Evolutionary conservation across 176 grass and related monocot genomes (phyloP).

Genomic region (Chrysopogon serrulatus): DNA sequence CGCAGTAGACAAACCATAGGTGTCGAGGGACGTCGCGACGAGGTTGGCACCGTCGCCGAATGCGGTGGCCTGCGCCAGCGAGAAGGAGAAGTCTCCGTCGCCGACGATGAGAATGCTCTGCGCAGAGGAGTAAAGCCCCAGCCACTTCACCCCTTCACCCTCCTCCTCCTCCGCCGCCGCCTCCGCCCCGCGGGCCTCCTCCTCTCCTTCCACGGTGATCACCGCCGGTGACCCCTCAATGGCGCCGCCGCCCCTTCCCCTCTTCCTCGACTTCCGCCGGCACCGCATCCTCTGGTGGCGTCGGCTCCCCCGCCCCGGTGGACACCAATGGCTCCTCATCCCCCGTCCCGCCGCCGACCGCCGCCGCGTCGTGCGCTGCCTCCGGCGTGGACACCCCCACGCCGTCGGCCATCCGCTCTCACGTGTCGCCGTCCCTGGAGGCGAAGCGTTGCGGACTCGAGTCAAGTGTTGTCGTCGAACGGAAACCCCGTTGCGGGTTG

Average conservation of each 20-base stretch:
- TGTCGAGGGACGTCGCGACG: constrained; percentile 51
- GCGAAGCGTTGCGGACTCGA: not conserved
- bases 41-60: constrained; percentile 47
- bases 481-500: too few relatives aligned
- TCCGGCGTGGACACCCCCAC: not conserved
- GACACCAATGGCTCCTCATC: not conserved
- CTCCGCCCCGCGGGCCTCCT: not conserved
- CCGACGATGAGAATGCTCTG: constrained; percentile 39
- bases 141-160: constrained; percentile 4
- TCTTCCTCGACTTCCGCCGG: not conserved
- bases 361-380: not conserved
- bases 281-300: not conserved
- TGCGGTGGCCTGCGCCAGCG: constrained; percentile 25
- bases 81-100: constrained; percentile 69
- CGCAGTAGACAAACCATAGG: constrained; percentile 20
- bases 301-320: not conserved
- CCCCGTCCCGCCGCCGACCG: not conserved
- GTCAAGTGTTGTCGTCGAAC: not conserved
- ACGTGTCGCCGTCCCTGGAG: not conserved
- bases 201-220: not conserved
- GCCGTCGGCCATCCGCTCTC: not conserved
- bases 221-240: not conserved
- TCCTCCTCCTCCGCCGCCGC: not conserved
- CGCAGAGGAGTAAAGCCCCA: constrained; percentile 24
- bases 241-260: not conserved